Evolutionary conservation across 2,329 filamentous ascomycete species (phyloP).

Genomic region (Orbilia oligospora): DNA sequence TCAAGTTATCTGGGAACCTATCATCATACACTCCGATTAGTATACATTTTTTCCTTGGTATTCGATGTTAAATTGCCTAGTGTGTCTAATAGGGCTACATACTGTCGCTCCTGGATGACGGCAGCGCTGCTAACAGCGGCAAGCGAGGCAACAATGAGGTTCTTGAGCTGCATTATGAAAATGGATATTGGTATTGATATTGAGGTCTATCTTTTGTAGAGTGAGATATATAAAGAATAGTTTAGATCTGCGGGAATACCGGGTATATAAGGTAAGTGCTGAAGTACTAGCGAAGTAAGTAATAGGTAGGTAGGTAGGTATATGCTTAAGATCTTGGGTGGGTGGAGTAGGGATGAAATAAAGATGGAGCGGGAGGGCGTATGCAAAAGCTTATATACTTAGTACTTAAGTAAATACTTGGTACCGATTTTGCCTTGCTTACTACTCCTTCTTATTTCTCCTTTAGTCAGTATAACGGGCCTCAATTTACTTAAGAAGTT

Average conservation of each 20-base stretch:
- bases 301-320: too few relatives aligned
- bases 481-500: neutral
- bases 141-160: slow-evolving; percentile 48
- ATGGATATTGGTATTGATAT: neutral
- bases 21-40: neutral
- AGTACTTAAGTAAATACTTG: too few relatives aligned
- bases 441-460: too few relatives aligned
- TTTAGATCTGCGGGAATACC: neutral
- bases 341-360: too few relatives aligned
- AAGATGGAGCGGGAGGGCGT: neutral
- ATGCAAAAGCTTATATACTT: slow-evolving; percentile 21
- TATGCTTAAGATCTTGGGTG: too few relatives aligned
- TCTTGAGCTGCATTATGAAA: slow-evolving; percentile 56
- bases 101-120: slow-evolving; percentile 47
- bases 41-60: neutral
- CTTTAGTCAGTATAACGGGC: too few relatives aligned
- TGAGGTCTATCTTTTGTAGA: too few relatives aligned
- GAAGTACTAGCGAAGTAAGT: too few relatives aligned
- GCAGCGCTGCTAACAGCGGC: slow-evolving; percentile 44
- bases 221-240: neutral
- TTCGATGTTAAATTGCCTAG: too few relatives aligned
- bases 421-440: too few relatives aligned
- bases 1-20: neutral
- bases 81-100: slow-evolving; percentile 2
- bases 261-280: too few relatives aligned